Evolutionary conservation across 2,329 filamentous ascomycete genomes (phyloP).

Genomic region (Beauveria sp.): DNA sequence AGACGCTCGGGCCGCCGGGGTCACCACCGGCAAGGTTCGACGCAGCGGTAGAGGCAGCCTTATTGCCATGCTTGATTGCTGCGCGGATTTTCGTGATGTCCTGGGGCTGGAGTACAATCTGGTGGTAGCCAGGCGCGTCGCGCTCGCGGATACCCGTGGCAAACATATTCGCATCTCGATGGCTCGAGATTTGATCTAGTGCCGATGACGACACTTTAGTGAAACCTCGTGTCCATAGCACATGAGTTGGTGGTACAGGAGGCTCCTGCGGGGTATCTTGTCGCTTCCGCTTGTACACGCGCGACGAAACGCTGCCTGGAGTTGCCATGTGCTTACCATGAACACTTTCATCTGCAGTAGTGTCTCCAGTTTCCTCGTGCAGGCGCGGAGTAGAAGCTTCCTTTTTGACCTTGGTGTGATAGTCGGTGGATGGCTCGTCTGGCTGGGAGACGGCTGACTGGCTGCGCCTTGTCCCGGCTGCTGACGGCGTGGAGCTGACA

Average conservation of each 20-base stretch:
- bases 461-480: slow-evolving; percentile 31
- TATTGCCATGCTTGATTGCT: slow-evolving; percentile 66
- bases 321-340: slow-evolving; percentile 31
- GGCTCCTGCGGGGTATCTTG: slow-evolving; percentile 41
- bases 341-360: slow-evolving; percentile 46
- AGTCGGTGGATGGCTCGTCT: slow-evolving; percentile 41
- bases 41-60: slow-evolving; percentile 54
- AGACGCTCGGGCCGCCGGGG: slow-evolving; percentile 47
- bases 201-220: slow-evolving; percentile 65
- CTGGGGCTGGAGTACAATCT: slow-evolving; percentile 66
- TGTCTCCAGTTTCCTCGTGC: slow-evolving; percentile 48
- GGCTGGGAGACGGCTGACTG: slow-evolving; percentile 39
- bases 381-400: slow-evolving; percentile 49
- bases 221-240: slow-evolving; percentile 69
- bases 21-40: slow-evolving; percentile 53
- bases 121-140: slow-evolving; percentile 68
- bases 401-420: slow-evolving; percentile 43
- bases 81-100: slow-evolving; percentile 72
- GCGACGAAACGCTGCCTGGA: slow-evolving; percentile 29
- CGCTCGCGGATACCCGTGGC: slow-evolving; percentile 66
- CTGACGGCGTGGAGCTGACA: slow-evolving; percentile 28
- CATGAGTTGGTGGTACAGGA: slow-evolving; percentile 54
- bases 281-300: slow-evolving; percentile 49
- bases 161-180: slow-evolving; percentile 74
- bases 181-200: slow-evolving; percentile 68